Percentiles rank a stretch among this genome's conserved stretches.
Conservation (phyloP, 148 eudicot genomes). For the Silene latifolia region DNA sequence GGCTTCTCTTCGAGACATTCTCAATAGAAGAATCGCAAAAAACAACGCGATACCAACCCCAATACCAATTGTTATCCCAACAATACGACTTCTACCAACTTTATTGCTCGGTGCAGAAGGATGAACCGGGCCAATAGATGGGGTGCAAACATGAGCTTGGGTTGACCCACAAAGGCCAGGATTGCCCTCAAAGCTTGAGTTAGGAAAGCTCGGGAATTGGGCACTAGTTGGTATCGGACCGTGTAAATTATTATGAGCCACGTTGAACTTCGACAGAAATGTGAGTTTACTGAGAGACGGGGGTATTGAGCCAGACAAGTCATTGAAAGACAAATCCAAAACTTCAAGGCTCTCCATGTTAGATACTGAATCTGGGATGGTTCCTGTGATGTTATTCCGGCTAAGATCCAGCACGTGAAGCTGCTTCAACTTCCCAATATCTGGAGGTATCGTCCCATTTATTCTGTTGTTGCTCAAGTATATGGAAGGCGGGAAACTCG, state of each 20-base stretch:
- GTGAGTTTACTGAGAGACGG: constrained; percentile 58
- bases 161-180: constrained; percentile 72
- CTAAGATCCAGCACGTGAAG: constrained; percentile 86
- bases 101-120: constrained; percentile 31
- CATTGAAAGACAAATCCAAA: constrained; percentile 68
- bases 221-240: constrained; percentile 68
- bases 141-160: constrained; percentile 45
- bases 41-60: constrained; percentile 61
- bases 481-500: constrained; percentile 85
- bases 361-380: constrained; percentile 69
- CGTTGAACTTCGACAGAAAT: constrained; percentile 74
- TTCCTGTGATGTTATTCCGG: constrained; percentile 61
- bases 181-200: constrained; percentile 82
- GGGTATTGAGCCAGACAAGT: constrained; percentile 73
- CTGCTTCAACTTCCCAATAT: constrained; percentile 63
- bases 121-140: constrained; percentile 1
- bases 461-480: constrained; percentile 57
- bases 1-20: constrained; percentile 39
- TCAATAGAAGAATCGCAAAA: constrained; percentile 48
- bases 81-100: constrained; percentile 40
- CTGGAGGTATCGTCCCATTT: constrained; percentile 59
- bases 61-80: constrained; percentile 60
- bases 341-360: constrained; percentile 61
- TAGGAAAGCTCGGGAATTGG: constrained; percentile 70
- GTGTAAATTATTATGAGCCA: constrained; percentile 65